Base-by-base conservation (phyloP, 306 rosid genomes). In the Herpetospermum pedunculosum region DNA sequence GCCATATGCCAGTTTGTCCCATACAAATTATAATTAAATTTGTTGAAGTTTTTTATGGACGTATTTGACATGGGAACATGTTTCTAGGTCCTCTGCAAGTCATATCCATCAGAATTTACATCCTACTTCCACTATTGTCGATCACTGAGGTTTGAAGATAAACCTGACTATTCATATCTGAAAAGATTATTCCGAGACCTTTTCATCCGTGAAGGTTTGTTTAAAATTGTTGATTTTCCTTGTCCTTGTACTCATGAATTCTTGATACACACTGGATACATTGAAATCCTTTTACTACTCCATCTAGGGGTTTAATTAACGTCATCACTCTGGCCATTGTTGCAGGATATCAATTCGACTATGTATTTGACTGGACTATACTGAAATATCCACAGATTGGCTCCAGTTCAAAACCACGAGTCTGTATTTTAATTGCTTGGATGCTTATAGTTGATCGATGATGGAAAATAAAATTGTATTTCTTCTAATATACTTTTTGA, bases 311-410 rank as follows among this genome's bases (percentile, higher is more conserved):
- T 47, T 32, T 30, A 47, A 71, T 32, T 49, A 9, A 52, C 32
- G 30, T 28, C 11, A 71, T 41, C 40, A 74, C 50, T 8, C 10
- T 57, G 43, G 70, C n/a, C 50, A 15, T 44, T 41, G 70, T 81
- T 34, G 69, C 95, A 91, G 97, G 92, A 80, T 88, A 77, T 75
- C 86, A 85, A 21, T 76, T 69, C 59, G 97, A 91, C 74, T 57
- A 71, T 76, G 78, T 87, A 74, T 91, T 77, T 72, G 97, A 91
- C 89, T 91, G 97, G 97, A 88, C 97, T 79, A 77, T 91, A 80
- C 81, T 87, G 71, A 91, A 89, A 81, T 76, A 84, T 58, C 90
- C 86, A 77, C 95, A 88, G 76, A 59, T 43, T 59, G 70, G 71
- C 69, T 59, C 78, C 71, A 75, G 72, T 59, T 43, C 71, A 25